These are phyloP conservation scores for Parsonsia alboflavescens DNA, from an alignment of 257 asterid species.

Conservation along the genomic window DNA sequence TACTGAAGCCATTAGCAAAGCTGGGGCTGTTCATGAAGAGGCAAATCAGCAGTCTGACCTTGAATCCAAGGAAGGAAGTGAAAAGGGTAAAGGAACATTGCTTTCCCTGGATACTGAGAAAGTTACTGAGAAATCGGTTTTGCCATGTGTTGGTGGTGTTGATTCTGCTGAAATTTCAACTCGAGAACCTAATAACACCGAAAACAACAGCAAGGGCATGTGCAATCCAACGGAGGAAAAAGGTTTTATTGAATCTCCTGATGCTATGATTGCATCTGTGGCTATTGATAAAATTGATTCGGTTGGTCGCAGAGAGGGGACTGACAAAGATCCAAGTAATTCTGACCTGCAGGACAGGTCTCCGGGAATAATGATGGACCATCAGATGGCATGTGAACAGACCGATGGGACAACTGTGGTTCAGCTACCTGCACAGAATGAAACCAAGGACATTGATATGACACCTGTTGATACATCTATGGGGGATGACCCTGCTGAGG, in stretches of 20 bases:
- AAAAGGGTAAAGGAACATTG: neutral
- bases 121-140: neutral
- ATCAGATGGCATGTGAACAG: slow-evolving; percentile 24
- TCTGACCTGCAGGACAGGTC: slow-evolving; percentile 7
- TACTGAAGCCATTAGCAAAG: neutral
- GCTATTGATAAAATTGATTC: neutral
- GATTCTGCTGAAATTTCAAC: neutral
- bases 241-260: neutral
- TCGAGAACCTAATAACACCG: slow-evolving; percentile 2
- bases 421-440: slow-evolving; percentile 29
- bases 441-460: slow-evolving; percentile 27
- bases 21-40: neutral
- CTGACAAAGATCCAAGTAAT: neutral
- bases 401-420: slow-evolving; percentile 24
- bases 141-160: neutral
- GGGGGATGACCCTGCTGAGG: slow-evolving; percentile 23
- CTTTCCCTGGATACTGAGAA: neutral
- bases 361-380: slow-evolving; percentile 16
- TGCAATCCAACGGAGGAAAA: neutral
- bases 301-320: neutral
- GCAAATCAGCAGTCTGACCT: neutral
- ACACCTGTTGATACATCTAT: slow-evolving; percentile 6
- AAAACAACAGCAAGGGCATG: neutral
- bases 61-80: slow-evolving; percentile 5
- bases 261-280: neutral